Conservation (phyloP, 2,329 filamentous ascomycete species). For the Conoideocrella luteorostrata region DNA sequence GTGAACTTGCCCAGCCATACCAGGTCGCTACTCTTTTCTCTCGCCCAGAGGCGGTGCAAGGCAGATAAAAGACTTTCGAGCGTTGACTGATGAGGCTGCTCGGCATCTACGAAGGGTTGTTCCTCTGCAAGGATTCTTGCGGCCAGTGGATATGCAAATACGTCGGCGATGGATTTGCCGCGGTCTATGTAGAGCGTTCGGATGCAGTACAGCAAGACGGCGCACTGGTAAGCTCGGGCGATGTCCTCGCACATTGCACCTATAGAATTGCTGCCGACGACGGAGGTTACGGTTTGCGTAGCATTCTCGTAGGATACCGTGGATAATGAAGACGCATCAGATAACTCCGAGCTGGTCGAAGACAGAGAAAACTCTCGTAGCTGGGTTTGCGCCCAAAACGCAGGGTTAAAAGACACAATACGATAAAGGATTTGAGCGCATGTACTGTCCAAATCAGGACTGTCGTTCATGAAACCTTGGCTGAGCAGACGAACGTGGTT, state of each 20-base stretch:
- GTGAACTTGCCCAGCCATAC: no score
- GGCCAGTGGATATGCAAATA: no score
- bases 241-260: constrained; percentile 4
- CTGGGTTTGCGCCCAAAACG: background rate
- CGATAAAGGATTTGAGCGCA: background rate
- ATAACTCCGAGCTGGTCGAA: no score
- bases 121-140: no score
- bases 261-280: background rate
- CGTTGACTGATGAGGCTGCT: no score
- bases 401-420: background rate
- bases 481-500: background rate
- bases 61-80: no score
- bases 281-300: no score
- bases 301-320: no score
- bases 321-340: no score
- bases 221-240: constrained; percentile 4
- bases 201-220: constrained; percentile 8
- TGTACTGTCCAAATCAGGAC: background rate
- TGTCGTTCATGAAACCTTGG: background rate
- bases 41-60: no score
- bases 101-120: no score
- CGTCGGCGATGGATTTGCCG: background rate
- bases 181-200: constrained; percentile 10
- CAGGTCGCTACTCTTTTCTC: no score
- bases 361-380: background rate